Percentiles rank a stretch among this genome's conserved stretches.
These are phyloP conservation scores for Tulasnella sp. DNA, from an alignment of 768 basidiomycete genomes.

Conservation along the genomic window DNA sequence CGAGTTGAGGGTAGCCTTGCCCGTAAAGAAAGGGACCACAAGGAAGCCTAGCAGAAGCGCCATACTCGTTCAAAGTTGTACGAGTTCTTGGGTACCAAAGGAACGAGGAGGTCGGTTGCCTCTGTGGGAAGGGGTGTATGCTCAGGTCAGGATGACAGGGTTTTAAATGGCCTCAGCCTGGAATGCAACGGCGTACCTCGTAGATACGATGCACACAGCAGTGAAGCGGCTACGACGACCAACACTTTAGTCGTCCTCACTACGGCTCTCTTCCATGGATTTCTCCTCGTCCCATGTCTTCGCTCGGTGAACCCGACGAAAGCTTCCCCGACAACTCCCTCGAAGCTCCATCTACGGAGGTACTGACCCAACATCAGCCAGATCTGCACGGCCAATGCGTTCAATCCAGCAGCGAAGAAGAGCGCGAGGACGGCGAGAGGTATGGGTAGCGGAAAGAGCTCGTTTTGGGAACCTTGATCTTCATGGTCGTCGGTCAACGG, in stretches of 20 bases:
- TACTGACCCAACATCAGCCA: conserved; percentile 28
- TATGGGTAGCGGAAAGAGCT: conserved; percentile 21
- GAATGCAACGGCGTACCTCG: conserved; percentile 15
- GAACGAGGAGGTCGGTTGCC: conserved; percentile 30
- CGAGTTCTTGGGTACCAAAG: conserved; percentile 30
- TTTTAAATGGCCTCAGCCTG: background rate
- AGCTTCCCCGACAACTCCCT: conserved; percentile 30
- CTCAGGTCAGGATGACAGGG: background rate
- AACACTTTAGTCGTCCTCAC: conserved; percentile 13
- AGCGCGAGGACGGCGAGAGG: conserved; percentile 22
- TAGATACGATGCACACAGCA: conserved; percentile 28
- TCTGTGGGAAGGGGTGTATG: conserved; percentile 7
- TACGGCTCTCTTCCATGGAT: conserved; percentile 30
- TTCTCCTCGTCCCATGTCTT: conserved; percentile 12
- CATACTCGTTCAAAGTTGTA: conserved; percentile 32
- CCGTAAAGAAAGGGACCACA: conserved; percentile 19
- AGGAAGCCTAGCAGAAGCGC: conserved; percentile 12
- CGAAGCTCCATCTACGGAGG: conserved; percentile 26
- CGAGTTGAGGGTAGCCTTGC: conserved; percentile 3
- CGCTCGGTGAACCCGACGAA: conserved; percentile 22
- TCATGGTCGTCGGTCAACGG: background rate
- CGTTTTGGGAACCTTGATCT: conserved; percentile 10
- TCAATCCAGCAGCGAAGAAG: conserved; percentile 14
- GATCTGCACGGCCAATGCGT: conserved; percentile 29
- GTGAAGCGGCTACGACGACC: background rate